phyloP scores from a whole-genome alignment of 805 yeast species.

The Candida pseudoglaebosa region DNA sequence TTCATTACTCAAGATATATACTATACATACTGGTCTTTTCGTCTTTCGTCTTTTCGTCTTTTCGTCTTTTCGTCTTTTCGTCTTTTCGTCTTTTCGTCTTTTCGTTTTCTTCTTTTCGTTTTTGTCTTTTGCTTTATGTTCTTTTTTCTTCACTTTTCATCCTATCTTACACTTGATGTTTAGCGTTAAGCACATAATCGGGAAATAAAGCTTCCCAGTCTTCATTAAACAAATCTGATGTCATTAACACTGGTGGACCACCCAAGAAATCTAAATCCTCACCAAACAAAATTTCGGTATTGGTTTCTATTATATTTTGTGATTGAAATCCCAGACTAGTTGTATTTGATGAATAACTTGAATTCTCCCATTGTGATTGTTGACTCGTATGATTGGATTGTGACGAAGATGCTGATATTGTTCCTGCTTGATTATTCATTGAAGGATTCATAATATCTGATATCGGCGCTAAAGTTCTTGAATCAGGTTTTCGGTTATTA shows the following conservation, averaged over 20 bases:
- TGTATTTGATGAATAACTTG: background rate
- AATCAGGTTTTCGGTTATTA: too few relatives aligned
- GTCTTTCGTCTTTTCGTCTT: too few relatives aligned
- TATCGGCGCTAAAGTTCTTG: slow-evolving; percentile 1
- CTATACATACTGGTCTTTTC: too few relatives aligned
- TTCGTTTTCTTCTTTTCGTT: too few relatives aligned
- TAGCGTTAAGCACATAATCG: slow-evolving; percentile 35
- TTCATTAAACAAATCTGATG: slow-evolving; percentile 43
- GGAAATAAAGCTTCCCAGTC: slow-evolving; percentile 51
- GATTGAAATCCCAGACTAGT: background rate
- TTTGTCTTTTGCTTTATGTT: too few relatives aligned
- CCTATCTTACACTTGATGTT: slow-evolving; percentile 12
- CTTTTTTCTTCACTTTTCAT: too few relatives aligned
- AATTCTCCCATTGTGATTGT: too few relatives aligned
- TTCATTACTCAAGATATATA: too few relatives aligned
- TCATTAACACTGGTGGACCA: slow-evolving; percentile 52
- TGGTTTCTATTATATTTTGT: slow-evolving; percentile 10
- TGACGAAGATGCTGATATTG: too few relatives aligned
- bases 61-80: too few relatives aligned
- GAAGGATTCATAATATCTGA: slow-evolving; percentile 6
- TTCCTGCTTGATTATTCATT: background rate
- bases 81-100: too few relatives aligned
- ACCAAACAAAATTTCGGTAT: slow-evolving; percentile 17
- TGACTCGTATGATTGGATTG: background rate
- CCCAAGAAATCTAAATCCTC: slow-evolving; percentile 39